Percentiles rank a stretch among this genome's conserved stretches.
Conservation (phyloP, 306 rosid genomes). For the Parietaria judaica region DNA sequence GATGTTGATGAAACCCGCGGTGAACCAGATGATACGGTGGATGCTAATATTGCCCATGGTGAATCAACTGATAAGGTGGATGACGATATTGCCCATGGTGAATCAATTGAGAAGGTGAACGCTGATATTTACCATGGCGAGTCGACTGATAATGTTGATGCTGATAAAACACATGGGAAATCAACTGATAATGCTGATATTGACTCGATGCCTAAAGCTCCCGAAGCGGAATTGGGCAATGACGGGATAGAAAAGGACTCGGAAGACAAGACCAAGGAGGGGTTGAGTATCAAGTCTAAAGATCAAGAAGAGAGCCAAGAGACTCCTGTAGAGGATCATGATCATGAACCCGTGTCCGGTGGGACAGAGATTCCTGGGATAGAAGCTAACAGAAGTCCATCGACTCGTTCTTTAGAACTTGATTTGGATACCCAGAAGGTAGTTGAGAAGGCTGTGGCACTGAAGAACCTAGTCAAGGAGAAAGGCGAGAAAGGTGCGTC, state of each 20-base stretch:
- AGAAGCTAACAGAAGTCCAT: slow-evolving; percentile 46
- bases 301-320: slow-evolving; percentile 33
- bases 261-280: slow-evolving; percentile 5
- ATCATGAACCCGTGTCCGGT: slow-evolving; percentile 70
- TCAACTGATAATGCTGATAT: neutral
- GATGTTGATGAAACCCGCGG: too few species aligned
- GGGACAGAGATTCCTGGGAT: slow-evolving; percentile 69
- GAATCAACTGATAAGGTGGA: too few species aligned
- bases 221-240: neutral
- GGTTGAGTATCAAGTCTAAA: slow-evolving; percentile 21
- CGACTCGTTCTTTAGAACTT: slow-evolving; percentile 34
- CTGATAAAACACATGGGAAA: neutral
- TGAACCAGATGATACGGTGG: too few species aligned
- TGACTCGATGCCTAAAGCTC: neutral
- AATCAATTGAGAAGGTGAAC: too few species aligned
- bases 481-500: slow-evolving; percentile 59
- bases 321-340: slow-evolving; percentile 42
- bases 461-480: slow-evolving; percentile 66
- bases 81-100: too few species aligned
- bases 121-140: too few species aligned
- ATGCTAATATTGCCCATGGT: too few species aligned
- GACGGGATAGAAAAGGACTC: neutral
- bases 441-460: slow-evolving; percentile 67
- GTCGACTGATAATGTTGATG: slow-evolving; percentile 4
- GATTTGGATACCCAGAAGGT: slow-evolving; percentile 56